phyloP scores from a whole-genome alignment of 257 asterid genomes.

The Fraxinus quadrangulata region DNA sequence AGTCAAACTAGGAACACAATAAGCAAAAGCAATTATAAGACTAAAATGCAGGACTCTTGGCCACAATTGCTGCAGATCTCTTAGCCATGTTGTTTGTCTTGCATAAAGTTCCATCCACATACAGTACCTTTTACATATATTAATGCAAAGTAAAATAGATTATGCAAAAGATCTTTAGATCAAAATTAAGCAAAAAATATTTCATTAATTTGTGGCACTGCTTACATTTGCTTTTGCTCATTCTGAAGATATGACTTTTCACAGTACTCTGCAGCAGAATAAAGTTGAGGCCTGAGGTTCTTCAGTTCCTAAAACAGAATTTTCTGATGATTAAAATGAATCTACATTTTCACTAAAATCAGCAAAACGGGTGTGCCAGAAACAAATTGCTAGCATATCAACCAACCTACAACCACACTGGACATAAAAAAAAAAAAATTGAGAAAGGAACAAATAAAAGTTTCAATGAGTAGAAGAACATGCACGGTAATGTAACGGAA shows the following conservation, averaged over 20 bases:
- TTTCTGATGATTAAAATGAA: constrained; percentile 20
- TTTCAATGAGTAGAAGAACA: neutral
- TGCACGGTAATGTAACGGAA: neutral
- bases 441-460: neutral
- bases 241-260: constrained; percentile 85
- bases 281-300: constrained; percentile 87
- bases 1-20: neutral
- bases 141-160: constrained; percentile 12
- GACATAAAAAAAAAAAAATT: neutral
- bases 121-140: constrained; percentile 31
- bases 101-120: constrained; percentile 16
- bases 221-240: constrained; percentile 91
- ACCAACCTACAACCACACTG: neutral
- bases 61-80: neutral
- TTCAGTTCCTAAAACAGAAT: constrained; percentile 75
- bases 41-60: neutral
- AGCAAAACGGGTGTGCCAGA: neutral
- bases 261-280: constrained; percentile 96
- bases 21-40: neutral
- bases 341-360: neutral
- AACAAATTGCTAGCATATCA: neutral
- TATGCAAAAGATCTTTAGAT: constrained; percentile 12
- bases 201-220: constrained; percentile 5
- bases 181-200: constrained; percentile 12
- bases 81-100: neutral